Evolutionary conservation across 2,329 filamentous ascomycete genomes (phyloP), one percentile per base, ranked within the genome.

Genomic region (Fusarium sp.): DNA sequence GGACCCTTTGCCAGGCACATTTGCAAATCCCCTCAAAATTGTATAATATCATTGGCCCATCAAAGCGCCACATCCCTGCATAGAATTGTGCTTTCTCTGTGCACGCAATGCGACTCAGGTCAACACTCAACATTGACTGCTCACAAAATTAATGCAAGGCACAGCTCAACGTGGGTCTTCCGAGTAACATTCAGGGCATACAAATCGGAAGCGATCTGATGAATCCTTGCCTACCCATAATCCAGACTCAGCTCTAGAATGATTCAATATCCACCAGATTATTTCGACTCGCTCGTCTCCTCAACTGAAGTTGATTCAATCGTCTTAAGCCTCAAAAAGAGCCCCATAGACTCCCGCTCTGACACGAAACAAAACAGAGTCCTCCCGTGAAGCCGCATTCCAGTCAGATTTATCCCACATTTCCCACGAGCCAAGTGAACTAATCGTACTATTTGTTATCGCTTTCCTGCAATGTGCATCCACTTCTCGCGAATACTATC

Each of bases 241-340:
- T 32, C 21, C 37, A 25, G 23, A 20, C 37, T 21, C 48, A 27
- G 18, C 30, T 23, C 23, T 12, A 30, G 40, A 27, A 30, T 21
- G 11, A 20, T 13, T 27, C 43, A 30, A 46, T 54, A 40, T 34
- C 42, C 27, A 30, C 56, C 40, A 25, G 10, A 21, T 16, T 12
- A 32, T 30, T 49, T 30, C 12, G 40, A 16, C 37, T 60, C 30
- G n/a, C 27, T 27, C 34, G 27, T 34, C 47, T 67, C 66, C 60
- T 57, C 27, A 67, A 57, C 57, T 64, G 54, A 56, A 55, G 51
- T 41, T 63, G 54, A 68, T 32, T 56, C 57, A 70, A 23, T 55
- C 18, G 27, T 4, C 21, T 5, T 27, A 45, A 70, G 67, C 57
- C 62, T 68, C 45, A 37, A 40, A 13, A 43, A 11, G 32, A 30